phyloP scores from a whole-genome alignment of 2,329 filamentous ascomycete species.

The Nemania bipapillata region DNA sequence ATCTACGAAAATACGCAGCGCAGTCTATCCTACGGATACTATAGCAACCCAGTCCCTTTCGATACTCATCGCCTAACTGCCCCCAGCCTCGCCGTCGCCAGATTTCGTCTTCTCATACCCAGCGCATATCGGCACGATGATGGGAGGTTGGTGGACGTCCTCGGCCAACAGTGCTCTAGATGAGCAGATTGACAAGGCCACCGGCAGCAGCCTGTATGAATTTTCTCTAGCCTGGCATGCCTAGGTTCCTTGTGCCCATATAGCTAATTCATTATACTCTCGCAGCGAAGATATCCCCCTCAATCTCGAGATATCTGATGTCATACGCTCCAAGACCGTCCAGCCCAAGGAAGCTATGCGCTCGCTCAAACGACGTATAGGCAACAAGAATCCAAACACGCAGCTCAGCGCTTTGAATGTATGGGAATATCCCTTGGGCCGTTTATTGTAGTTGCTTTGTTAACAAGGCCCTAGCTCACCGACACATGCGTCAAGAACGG shows the following conservation, averaged over 20 bases:
- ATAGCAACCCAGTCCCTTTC: background rate
- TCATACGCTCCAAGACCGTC: slow-evolving; percentile 96
- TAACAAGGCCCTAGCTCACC: slow-evolving; percentile 70
- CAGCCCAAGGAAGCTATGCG: slow-evolving; percentile 98
- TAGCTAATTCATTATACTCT: slow-evolving; percentile 13
- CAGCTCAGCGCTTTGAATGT: slow-evolving; percentile 95
- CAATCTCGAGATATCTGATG: slow-evolving; percentile 97
- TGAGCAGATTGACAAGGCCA: slow-evolving; percentile 96
- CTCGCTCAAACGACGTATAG: slow-evolving; percentile 90
- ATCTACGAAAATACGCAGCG: background rate
- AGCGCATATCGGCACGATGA: slow-evolving; percentile 53
- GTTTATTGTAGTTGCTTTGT: slow-evolving; percentile 39
- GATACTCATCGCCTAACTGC: background rate
- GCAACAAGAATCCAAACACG: slow-evolving; percentile 96
- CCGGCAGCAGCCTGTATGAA: slow-evolving; percentile 87
- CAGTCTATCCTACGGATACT: background rate
- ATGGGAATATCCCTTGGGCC: slow-evolving; percentile 39
- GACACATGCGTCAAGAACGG: slow-evolving; percentile 99
- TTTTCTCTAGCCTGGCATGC: background rate
- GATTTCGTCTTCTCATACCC: background rate
- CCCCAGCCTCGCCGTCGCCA: background rate
- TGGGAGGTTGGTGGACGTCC: slow-evolving; percentile 97
- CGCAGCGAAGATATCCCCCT: slow-evolving; percentile 91
- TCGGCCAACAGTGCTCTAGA: slow-evolving; percentile 91
- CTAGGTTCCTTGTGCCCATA: background rate